Percentiles rank a stretch among this genome's conserved stretches.
Conservation (phyloP, 768 basidiomycete species). For the Boletus huronensis region DNA sequence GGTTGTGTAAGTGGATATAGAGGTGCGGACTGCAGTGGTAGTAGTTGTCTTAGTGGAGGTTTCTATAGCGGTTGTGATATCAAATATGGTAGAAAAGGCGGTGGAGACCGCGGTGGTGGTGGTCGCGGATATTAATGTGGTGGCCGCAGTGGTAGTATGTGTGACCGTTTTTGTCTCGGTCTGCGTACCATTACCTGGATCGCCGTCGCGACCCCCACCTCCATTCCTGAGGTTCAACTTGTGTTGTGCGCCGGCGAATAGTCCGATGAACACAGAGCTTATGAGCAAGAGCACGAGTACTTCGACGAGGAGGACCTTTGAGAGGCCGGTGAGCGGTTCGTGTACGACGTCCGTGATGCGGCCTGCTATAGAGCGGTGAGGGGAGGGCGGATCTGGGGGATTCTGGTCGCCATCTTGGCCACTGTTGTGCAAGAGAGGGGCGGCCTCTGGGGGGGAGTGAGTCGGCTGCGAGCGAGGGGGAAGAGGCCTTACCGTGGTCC, state of each 20-base stretch:
- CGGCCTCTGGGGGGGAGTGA: conserved; percentile 46
- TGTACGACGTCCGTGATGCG: conserved; percentile 54
- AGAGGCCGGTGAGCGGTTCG: conserved; percentile 79
- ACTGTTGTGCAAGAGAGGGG: conserved; percentile 57
- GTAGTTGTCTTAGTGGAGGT: conserved; percentile 42
- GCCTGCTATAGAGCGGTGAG: conserved; percentile 31
- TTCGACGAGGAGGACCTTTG: conserved; percentile 75
- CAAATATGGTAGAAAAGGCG: conserved; percentile 30
- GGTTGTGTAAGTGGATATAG: conserved; percentile 37
- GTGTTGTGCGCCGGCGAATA: conserved; percentile 88
- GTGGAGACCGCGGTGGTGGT: conserved; percentile 36
- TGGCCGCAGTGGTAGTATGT: conserved; percentile 29
- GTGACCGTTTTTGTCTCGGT: conserved; percentile 35
- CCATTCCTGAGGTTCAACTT: conserved; percentile 55
- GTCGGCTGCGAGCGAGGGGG: neutral
- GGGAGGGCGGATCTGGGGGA: conserved; percentile 33
- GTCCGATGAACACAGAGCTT: conserved; percentile 84
- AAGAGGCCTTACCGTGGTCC: conserved; percentile 46
- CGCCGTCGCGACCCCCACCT: conserved; percentile 25
- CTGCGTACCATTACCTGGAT: conserved; percentile 33
- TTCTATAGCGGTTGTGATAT: conserved; percentile 36
- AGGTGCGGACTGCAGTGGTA: conserved; percentile 36
- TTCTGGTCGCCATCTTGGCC: conserved; percentile 40
- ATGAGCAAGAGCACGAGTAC: conserved; percentile 76
- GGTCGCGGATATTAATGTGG: conserved; percentile 29